phyloP scores from a whole-genome alignment of 805 yeast genomes.

The Sugiyamaella marilandica region DNA sequence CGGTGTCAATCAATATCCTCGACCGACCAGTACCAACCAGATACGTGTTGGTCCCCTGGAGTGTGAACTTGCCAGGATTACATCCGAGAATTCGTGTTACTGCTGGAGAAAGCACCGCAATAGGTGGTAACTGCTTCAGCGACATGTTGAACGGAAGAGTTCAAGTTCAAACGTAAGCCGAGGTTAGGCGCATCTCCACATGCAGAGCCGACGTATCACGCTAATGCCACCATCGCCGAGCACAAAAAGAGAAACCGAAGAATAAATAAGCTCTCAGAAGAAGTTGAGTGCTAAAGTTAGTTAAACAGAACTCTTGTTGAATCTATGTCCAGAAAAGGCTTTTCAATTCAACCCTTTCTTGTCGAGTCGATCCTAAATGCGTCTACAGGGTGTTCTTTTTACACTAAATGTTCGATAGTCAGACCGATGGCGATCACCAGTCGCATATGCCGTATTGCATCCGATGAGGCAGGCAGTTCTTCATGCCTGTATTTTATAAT shows the following conservation, averaged over 20 bases:
- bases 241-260: neutral
- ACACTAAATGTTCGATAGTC: too few species aligned
- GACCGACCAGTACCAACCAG: conserved; percentile 32
- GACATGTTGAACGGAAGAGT: neutral
- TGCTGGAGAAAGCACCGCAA: conserved; percentile 29
- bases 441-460: too few species aligned
- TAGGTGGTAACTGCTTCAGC: conserved; percentile 13
- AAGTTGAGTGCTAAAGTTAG: too few species aligned
- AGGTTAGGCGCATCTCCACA: neutral
- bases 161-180: neutral
- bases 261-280: neutral
- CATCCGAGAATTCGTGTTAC: conserved; percentile 34
- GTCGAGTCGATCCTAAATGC: too few species aligned
- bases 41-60: conserved; percentile 39
- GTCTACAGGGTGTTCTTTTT: too few species aligned
- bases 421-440: too few species aligned
- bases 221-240: too few species aligned
- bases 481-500: too few species aligned
- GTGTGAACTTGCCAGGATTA: conserved; percentile 35
- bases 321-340: too few species aligned
- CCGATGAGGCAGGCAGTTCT: too few species aligned
- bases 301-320: too few species aligned
- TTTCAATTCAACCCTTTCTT: too few species aligned
- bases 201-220: neutral
- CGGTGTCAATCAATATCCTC: conserved; percentile 35